These are phyloP conservation scores for Xerocomellus chrysenteron DNA, from an alignment of 768 basidiomycete genomes.

Conservation along the genomic window DNA sequence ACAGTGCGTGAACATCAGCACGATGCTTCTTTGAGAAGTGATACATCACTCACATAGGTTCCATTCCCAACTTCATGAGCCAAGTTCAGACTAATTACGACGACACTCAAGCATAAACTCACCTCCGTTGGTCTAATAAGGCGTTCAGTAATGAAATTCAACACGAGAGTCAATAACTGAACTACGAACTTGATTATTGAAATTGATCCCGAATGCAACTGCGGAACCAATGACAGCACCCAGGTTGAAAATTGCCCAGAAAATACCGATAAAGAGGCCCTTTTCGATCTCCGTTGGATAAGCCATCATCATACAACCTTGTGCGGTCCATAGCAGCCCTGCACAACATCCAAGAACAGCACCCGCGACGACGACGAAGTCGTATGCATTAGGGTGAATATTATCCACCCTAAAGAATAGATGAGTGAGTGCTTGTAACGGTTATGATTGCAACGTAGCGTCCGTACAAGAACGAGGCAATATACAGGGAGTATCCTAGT, in stretches of 20 bases:
- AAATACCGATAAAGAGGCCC: slow-evolving; percentile 72
- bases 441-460: neutral
- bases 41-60: slow-evolving; percentile 59
- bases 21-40: neutral
- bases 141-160: neutral
- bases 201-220: slow-evolving; percentile 72
- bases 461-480: slow-evolving; percentile 67
- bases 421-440: neutral
- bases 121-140: slow-evolving; percentile 31
- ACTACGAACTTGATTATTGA: slow-evolving; percentile 52
- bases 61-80: slow-evolving; percentile 55
- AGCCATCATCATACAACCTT: slow-evolving; percentile 81
- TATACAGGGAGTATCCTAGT: slow-evolving; percentile 73
- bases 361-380: slow-evolving; percentile 70
- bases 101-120: slow-evolving; percentile 1
- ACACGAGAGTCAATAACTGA: neutral
- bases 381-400: slow-evolving; percentile 58
- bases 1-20: neutral
- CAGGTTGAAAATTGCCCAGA: slow-evolving; percentile 84
- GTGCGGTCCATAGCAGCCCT: slow-evolving; percentile 76
- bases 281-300: slow-evolving; percentile 82
- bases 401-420: slow-evolving; percentile 55
- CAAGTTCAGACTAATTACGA: slow-evolving; percentile 1
- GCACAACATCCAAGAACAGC: slow-evolving; percentile 74
- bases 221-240: slow-evolving; percentile 78